These are phyloP conservation scores for Diplogelasinospora grovesii DNA, from an alignment of 495 filamentous ascomycete genomes.

Conservation along the genomic window DNA sequence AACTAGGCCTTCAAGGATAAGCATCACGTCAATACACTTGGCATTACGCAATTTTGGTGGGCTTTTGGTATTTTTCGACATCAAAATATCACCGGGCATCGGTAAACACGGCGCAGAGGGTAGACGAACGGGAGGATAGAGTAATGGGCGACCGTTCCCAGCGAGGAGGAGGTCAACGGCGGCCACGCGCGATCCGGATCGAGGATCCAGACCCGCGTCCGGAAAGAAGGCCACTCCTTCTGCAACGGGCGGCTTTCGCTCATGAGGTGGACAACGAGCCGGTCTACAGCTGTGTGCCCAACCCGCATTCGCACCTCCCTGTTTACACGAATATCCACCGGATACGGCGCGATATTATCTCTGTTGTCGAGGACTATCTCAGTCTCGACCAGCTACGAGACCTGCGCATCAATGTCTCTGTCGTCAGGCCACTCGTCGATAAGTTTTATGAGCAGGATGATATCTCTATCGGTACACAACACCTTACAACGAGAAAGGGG, in stretches of 20 bases:
- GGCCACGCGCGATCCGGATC: conserved; percentile 18
- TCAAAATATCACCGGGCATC: no score
- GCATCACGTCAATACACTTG: no score
- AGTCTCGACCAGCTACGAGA: conserved; percentile 60
- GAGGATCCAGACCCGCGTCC: conserved; percentile 23
- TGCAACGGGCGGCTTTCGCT: conserved; percentile 17
- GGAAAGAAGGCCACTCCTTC: conserved; percentile 23
- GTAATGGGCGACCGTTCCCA: conserved; percentile 8
- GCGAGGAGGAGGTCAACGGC: background rate
- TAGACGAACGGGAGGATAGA: background rate
- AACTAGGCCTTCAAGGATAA: no score
- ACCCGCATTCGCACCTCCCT: conserved; percentile 36
- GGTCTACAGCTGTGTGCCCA: conserved; percentile 18
- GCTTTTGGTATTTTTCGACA: no score
- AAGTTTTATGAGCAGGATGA: conserved; percentile 62
- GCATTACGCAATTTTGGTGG: no score
- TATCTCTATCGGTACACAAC: conserved; percentile 45
- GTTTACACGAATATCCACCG: conserved; percentile 49
- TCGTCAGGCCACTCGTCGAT: conserved; percentile 63
- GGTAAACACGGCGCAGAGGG: no score
- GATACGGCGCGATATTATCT: conserved; percentile 45
- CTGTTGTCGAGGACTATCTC: conserved; percentile 46
- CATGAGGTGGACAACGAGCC: conserved; percentile 20
- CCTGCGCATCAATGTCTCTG: conserved; percentile 61
- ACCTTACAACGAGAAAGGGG: background rate